These are phyloP conservation scores for Podila epicladia DNA, from an alignment of 192 early-diverging fungal genomes.

Conservation along the genomic window DNA sequence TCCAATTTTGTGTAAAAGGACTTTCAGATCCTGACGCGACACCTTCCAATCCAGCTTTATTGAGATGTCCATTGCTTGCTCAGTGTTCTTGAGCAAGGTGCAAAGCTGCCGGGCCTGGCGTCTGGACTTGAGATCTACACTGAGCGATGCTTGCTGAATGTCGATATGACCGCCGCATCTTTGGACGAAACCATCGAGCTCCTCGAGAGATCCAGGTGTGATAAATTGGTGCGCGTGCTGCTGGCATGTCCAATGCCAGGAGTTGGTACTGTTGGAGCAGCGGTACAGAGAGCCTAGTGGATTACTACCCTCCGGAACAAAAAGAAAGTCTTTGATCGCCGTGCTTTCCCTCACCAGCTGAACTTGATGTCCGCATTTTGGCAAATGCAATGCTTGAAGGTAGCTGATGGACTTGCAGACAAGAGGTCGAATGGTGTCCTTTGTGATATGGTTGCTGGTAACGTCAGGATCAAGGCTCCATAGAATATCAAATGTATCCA, in stretches of 20 bases:
- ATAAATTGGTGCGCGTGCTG: not conserved
- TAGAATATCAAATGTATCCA: not conserved
- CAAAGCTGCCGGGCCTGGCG: too few species aligned
- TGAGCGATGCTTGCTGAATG: too few species aligned
- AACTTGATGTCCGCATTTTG: not conserved
- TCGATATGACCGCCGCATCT: too few species aligned
- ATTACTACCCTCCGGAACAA: not conserved
- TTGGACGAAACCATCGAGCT: not conserved
- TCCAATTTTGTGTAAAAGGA: too few species aligned
- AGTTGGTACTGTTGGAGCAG: not conserved
- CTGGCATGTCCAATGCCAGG: not conserved
- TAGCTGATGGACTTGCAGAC: not conserved
- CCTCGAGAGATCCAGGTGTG: not conserved
- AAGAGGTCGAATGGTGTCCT: not conserved
- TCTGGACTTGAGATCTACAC: too few species aligned
- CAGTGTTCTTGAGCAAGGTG: too few species aligned
- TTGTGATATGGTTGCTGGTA: not conserved
- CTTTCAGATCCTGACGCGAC: too few species aligned
- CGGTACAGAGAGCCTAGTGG: not conserved
- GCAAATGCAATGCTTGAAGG: not conserved
- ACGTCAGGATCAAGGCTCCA: not conserved
- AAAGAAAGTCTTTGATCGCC: not conserved
- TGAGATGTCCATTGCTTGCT: too few species aligned
- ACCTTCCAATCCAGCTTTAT: too few species aligned
- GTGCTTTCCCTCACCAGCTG: not conserved